Evolutionary conservation across 352 stramenopile species (phyloP), one percentile per base, ranked within the genome.

Genomic region (Thalassiosira mediterranea): DNA sequence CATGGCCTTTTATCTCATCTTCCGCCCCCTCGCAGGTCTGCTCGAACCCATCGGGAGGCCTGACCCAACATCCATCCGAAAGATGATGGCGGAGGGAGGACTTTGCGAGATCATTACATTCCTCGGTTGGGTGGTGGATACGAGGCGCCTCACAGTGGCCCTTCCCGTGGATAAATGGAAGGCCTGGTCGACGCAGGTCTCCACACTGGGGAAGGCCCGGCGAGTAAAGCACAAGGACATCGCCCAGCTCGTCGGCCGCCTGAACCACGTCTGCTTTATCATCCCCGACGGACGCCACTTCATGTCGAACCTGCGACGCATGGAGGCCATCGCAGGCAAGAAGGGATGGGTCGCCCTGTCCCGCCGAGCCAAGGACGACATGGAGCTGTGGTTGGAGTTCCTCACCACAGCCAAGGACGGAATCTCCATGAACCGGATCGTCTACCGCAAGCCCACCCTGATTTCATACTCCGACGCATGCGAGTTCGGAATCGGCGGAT

Each of bases 351-450:
- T 44, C 37, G 15, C 8, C 37, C 37, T 44, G 8, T 44, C 37
- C 8, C 8, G 37, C 37, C 37, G 37, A 8, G 15, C 37, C 8
- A 44, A 15, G 15, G 37, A 44, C 3, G 48, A 57, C 28, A 2
- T 57, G 4, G 28, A 57, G 29, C 54, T 42, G 0, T 72, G 63
- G 63, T 11, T 69, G 11, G 47, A 69, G 25, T 69, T 75, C 65
- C 37, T 75, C 2, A 1, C 26, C 8, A 21, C 21, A 13, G 65
- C 65, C 0, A 23, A 11, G 8, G 11, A 44, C 0, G 65, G 65
- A 17, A 75, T 75, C 4, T 69, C 53, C 2, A 75, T 75, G 4
- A 75, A 75, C 56, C 54, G 52, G 4, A 28, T 75, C 0, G 19
- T 75, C n/a, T 75, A 60, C 57, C 34, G 56, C 1, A 28, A 15